Evolutionary conservation across 345 rosid species (phyloP), one percentile per base, ranked within the genome.

Genomic region (Sisymbrium altissimum): DNA sequence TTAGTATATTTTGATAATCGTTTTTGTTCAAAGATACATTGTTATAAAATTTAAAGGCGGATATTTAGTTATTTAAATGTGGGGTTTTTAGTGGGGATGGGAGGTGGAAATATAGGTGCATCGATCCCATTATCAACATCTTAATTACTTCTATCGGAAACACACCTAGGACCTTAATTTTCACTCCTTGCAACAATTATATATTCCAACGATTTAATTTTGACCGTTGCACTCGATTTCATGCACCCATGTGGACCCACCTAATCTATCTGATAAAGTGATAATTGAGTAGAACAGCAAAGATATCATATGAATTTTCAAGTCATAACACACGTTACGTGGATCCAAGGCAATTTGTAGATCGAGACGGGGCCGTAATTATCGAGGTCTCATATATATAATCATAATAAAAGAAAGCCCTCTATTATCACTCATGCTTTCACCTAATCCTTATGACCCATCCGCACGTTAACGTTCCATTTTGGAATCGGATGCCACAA

Each of bases 281-380:
- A 75, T 68, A 68, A 75, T 61, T 75, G 64, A 75, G 70, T 75
- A 61, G 64, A 68, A 44, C 55, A 60, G 62, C 79, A 75, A 68
- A 59, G 43, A 67, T 6, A 44, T 40, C 64, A 76, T 29, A 67
- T 52, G 70, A 76, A 64, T 53, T 53, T 40, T 53, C 50, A 55
- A 69, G 53, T 25, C 71, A 53, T 59, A 12, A 65, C 59, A 62
- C 58, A 68, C 71, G 71, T 77, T 77, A 77, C 76, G 62, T 77
- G 80, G 80, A 77, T 77, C 71, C 75, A 64, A 70, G 72, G 75
- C 79, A 70, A 70, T 64, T 64, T 70, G 48, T 48, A 56, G 71
- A 76, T 70, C 75, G 65, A 53, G 79, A 76, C 71, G 65, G 35
- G 41, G 43, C 64, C 79, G 75, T 69, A 69, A 76, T 76, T 62